Percentiles rank a stretch among this genome's conserved stretches.
Evolutionary conservation across 345 rosid species (phyloP).

Genomic region (Acer yangbiense): DNA sequence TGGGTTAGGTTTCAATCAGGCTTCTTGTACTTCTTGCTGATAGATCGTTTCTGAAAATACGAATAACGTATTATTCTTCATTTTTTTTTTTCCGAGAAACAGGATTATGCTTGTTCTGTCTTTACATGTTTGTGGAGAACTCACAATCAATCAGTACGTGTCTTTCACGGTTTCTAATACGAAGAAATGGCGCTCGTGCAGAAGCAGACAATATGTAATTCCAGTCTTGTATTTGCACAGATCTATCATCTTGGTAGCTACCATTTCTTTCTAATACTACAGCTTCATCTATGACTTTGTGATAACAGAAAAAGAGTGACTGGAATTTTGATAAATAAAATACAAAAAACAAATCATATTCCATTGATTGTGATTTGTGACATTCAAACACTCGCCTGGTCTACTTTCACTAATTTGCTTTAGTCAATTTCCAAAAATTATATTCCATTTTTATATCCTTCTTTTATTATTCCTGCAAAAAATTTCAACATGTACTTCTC

Average conservation of each 20-base stretch:
- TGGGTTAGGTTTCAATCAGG: neutral
- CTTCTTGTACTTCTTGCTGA: neutral
- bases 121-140: slow-evolving; percentile 64
- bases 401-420: no score
- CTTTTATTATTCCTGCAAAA: no score
- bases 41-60: neutral
- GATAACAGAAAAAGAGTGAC: neutral
- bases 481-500: no score
- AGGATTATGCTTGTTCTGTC: slow-evolving; percentile 86
- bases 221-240: neutral
- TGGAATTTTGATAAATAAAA: neutral
- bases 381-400: no score
- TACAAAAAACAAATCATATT: no score
- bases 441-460: no score
- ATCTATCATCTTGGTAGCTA: neutral
- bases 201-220: slow-evolving; percentile 37
- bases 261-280: neutral
- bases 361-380: no score
- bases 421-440: no score
- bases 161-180: slow-evolving; percentile 41
- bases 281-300: neutral
- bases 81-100: slow-evolving; percentile 21
- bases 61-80: neutral
- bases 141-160: slow-evolving; percentile 45
- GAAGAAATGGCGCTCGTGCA: slow-evolving; percentile 33